Conservation (phyloP, 2,329 filamentous ascomycete genomes). For the Helminthosporium solani region DNA sequence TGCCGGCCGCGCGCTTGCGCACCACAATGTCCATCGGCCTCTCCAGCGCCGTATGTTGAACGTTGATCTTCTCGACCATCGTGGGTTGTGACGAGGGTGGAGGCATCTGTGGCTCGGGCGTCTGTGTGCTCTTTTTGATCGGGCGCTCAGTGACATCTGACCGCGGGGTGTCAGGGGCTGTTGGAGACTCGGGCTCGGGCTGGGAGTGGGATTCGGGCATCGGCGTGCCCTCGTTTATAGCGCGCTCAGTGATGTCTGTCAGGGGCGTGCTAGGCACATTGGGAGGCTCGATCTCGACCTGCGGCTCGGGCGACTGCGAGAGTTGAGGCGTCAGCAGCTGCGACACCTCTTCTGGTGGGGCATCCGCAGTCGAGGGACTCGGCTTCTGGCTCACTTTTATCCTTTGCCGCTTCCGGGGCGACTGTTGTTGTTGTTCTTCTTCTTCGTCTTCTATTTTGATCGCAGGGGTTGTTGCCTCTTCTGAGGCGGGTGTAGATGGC, state of each 20-base stretch:
- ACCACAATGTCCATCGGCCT: slow-evolving; percentile 92
- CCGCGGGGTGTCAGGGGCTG: too few species aligned
- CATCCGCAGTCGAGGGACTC: slow-evolving; percentile 42
- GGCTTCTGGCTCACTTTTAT: slow-evolving; percentile 46
- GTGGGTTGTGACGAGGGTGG: slow-evolving; percentile 7
- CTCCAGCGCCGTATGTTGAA: slow-evolving; percentile 76
- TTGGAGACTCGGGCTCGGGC: too few species aligned
- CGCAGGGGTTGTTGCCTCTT: slow-evolving; percentile 44
- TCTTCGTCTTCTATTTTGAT: slow-evolving; percentile 13
- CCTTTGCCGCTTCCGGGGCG: slow-evolving; percentile 69
- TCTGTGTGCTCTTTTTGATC: too few species aligned
- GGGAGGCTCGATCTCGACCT: slow-evolving; percentile 33
- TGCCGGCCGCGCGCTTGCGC: slow-evolving; percentile 70
- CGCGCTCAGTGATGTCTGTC: slow-evolving; percentile 69
- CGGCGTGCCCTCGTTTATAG: slow-evolving; percentile 63
- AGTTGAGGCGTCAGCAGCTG: slow-evolving; percentile 50
- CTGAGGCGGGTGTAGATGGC: slow-evolving; percentile 60
- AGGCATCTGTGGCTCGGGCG: slow-evolving; percentile 40
- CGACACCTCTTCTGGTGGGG: slow-evolving; percentile 43
- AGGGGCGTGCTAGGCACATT: slow-evolving; percentile 55
- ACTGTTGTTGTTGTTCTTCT: slow-evolving; percentile 14
- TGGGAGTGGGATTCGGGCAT: slow-evolving; percentile 14
- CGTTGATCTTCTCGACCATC: slow-evolving; percentile 68
- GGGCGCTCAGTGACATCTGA: slow-evolving; percentile 63
- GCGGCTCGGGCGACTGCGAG: slow-evolving; percentile 55